Conservation (phyloP, 495 filamentous ascomycete species). For the Podospora didyma region DNA sequence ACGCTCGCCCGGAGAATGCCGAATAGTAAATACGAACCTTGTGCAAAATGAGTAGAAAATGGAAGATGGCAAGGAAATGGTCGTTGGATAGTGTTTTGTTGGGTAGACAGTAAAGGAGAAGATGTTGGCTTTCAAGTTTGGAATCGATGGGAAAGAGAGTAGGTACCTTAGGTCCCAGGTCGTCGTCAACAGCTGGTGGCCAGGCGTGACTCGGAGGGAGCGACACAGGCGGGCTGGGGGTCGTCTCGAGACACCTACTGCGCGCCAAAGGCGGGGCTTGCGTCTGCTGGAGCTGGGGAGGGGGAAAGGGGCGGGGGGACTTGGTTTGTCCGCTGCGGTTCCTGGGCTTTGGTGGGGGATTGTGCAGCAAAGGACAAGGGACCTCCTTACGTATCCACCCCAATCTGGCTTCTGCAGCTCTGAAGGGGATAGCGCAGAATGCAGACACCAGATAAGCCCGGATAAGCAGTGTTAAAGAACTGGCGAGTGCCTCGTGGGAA, state of each 20-base stretch:
- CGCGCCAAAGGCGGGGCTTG: conserved; percentile 8
- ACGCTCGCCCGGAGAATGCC: too few relatives aligned
- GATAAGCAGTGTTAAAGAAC: background rate
- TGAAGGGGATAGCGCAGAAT: conserved; percentile 12
- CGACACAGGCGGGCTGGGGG: conserved; percentile 7
- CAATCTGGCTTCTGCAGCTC: conserved; percentile 6
- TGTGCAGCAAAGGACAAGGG: background rate
- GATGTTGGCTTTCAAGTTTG: background rate
- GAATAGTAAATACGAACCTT: too few relatives aligned
- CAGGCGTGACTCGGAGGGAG: conserved; percentile 3
- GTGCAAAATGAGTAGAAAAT: too few relatives aligned
- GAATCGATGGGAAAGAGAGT: background rate
- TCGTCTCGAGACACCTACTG: background rate
- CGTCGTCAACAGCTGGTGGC: conserved; percentile 1
- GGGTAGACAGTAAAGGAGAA: background rate
- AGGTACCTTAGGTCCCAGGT: background rate
- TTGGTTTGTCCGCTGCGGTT: background rate
- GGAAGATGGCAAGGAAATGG: background rate
- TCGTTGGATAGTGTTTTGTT: background rate
- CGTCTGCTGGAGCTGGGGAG: background rate
- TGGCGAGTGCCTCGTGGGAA: background rate
- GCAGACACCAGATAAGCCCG: conserved; percentile 9
- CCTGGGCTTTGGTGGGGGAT: conserved; percentile 1
- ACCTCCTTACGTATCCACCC: background rate
- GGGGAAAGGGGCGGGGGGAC: background rate